Evolutionary conservation across 2,329 filamentous ascomycete species (phyloP).

Genomic region (Metarhizium robertsii): DNA sequence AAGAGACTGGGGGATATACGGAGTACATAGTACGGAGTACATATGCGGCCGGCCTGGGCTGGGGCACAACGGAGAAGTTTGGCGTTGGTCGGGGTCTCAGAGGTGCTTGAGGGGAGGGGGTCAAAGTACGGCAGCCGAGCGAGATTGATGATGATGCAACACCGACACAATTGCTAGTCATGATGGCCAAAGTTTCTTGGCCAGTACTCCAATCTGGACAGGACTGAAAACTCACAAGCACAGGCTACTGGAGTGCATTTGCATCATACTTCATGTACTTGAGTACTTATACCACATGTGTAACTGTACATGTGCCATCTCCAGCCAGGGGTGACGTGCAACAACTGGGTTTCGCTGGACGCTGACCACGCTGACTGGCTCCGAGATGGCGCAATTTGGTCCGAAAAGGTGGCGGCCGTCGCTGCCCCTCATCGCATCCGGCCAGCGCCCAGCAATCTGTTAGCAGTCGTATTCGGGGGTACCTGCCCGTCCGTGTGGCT

Average conservation of each 20-base stretch:
- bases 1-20: background rate
- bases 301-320: too few relatives aligned
- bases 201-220: too few relatives aligned
- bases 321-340: too few relatives aligned
- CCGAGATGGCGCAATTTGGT: constrained; percentile 7
- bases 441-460: background rate
- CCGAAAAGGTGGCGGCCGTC: background rate
- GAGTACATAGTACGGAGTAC: background rate
- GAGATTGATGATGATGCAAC: background rate
- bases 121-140: background rate
- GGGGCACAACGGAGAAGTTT: background rate
- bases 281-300: too few relatives aligned
- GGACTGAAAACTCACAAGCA: too few relatives aligned
- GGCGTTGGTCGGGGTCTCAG: background rate
- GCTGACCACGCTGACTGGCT: background rate
- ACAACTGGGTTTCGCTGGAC: too few relatives aligned
- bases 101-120: too few relatives aligned
- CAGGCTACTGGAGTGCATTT: too few relatives aligned
- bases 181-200: too few relatives aligned
- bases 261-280: too few relatives aligned
- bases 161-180: too few relatives aligned
- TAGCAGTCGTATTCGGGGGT: constrained; percentile 3
- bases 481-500: background rate
- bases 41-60: background rate
- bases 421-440: constrained; percentile 1